Evolutionary conservation across 179 eudicot genomes (phyloP), one percentile per base, ranked within the genome.

Genomic region (Beta corolliflora): DNA sequence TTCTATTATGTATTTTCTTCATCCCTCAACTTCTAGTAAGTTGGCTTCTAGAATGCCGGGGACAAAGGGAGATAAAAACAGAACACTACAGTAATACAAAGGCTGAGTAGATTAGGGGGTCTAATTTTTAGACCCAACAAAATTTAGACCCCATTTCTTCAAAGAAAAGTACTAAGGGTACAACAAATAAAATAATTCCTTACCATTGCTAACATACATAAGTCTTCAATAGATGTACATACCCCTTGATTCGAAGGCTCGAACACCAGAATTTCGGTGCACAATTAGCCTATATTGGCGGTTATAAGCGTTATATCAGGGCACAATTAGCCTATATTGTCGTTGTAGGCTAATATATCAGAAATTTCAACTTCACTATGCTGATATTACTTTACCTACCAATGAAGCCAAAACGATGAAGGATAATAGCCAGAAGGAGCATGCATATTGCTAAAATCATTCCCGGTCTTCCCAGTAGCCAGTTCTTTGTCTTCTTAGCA

Each of bases 401-500:
- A 50, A 96, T 86, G 86, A 86, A 94, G 81, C 99, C 99, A 7
- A 92, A 85, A 80, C 88, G 78, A 89, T 92, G 99, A 88, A 96
- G 94, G 83, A 96, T 61, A 68, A 91, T 44, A 11, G 98, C 98
- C 55, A 96, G 83, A 73, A 94, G 76, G 74, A 96, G 97, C 94
- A 96, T 89, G 76, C 89, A 81, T 78, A 96, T 70, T 10, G 99
- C 99, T 84, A 91, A 79, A 45, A 93, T 84, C 97, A 96, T 87
- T 19, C 98, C 99, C 0, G 86, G 88, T 84, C 84, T 94, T 72
- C 99, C 99, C 73, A 96, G 86, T 21, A 94, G 87, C 94, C 93
- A 96, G 83, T 93, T 92, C 88, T 96, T 96, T 9, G 99, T 89
- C 90, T 93, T 94, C 91, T 81, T 89, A 0, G 89, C 97, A 50